These are phyloP conservation scores for Acaromyces ingoldii DNA, from an alignment of 1,284 basidiomycete species.

Conservation along the genomic window DNA sequence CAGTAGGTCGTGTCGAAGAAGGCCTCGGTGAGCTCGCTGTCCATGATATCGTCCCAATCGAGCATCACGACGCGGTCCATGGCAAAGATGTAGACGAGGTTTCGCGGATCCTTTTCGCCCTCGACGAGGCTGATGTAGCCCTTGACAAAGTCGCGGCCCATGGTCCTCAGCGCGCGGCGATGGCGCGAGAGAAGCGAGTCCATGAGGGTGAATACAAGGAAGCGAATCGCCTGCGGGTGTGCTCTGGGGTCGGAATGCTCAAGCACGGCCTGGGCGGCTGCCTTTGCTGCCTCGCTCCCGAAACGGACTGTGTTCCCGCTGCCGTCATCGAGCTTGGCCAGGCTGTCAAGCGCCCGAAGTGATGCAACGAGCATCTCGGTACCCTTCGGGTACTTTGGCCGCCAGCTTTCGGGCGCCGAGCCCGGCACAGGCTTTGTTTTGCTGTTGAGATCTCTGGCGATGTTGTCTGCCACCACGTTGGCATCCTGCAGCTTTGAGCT, in stretches of 20 bases:
- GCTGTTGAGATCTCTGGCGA: constrained; percentile 22
- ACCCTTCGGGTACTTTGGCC: constrained; percentile 14
- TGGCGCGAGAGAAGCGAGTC: constrained; percentile 73
- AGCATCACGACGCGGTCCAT: constrained; percentile 77
- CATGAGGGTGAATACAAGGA: constrained; percentile 74
- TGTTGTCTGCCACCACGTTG: constrained; percentile 54
- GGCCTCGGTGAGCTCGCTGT: constrained; percentile 62
- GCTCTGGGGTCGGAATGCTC: constrained; percentile 72
- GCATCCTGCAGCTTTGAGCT: constrained; percentile 78
- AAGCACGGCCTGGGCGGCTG: constrained; percentile 62
- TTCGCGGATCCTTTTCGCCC: constrained; percentile 96
- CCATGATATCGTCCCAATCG: constrained; percentile 74
- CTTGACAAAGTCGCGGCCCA: constrained; percentile 58
- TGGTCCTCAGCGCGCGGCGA: constrained; percentile 50
- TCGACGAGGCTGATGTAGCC: constrained; percentile 77
- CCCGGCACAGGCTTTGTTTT: constrained; percentile 30
- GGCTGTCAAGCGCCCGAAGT: constrained; percentile 66
- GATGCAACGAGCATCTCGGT: constrained; percentile 39
- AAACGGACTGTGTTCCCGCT: too few relatives aligned
- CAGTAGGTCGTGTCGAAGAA: constrained; percentile 95
- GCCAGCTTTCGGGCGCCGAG: constrained; percentile 9
- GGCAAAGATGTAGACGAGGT: constrained; percentile 82
- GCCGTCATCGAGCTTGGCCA: constrained; percentile 61
- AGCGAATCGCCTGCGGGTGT: constrained; percentile 75
- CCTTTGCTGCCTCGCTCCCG: constrained; percentile 65